A percentile compares a stretch with the other conserved stretches of the same genome.
Evolutionary conservation across 129 eudicot species (phyloP).

Genomic region (Flaveria robusta): DNA sequence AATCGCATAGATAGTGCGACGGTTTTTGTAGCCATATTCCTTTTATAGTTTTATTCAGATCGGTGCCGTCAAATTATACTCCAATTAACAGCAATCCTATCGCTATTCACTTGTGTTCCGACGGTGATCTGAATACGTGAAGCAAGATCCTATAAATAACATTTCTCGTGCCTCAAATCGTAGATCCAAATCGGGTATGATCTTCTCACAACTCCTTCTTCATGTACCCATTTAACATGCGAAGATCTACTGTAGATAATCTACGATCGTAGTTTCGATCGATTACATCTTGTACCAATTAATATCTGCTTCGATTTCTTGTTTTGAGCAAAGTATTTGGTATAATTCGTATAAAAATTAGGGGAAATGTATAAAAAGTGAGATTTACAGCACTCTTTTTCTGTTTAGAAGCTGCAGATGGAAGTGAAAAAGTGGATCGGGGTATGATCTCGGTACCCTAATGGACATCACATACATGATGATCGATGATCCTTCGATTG

Average conservation of each 20-base stretch:
- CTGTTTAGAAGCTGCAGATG: slow-evolving; percentile 20
- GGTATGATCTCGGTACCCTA: not conserved
- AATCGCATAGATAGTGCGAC: not conserved
- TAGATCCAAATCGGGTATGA: slow-evolving; percentile 24
- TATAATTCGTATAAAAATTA: not conserved
- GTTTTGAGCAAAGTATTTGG: not conserved
- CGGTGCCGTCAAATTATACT: not conserved
- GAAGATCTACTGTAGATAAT: no score
- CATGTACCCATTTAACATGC: no score
- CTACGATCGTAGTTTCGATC: no score
- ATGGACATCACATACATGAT: not conserved
- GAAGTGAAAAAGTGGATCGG: slow-evolving; percentile 3
- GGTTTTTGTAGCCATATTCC: not conserved
- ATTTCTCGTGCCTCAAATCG: not conserved
- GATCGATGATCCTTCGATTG: not conserved
- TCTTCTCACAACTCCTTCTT: not conserved
- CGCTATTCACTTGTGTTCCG: not conserved
- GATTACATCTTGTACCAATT: not conserved
- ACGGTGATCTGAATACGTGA: slow-evolving; percentile 2
- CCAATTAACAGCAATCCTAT: not conserved
- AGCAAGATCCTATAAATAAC: not conserved
- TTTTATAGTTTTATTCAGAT: slow-evolving; percentile 4
- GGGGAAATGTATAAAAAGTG: not conserved
- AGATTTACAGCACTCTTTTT: not conserved
- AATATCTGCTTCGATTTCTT: slow-evolving; percentile 5